These are phyloP conservation scores for Globisporangium barbulae DNA, from an alignment of 352 stramenopile species.

Conservation along the genomic window DNA sequence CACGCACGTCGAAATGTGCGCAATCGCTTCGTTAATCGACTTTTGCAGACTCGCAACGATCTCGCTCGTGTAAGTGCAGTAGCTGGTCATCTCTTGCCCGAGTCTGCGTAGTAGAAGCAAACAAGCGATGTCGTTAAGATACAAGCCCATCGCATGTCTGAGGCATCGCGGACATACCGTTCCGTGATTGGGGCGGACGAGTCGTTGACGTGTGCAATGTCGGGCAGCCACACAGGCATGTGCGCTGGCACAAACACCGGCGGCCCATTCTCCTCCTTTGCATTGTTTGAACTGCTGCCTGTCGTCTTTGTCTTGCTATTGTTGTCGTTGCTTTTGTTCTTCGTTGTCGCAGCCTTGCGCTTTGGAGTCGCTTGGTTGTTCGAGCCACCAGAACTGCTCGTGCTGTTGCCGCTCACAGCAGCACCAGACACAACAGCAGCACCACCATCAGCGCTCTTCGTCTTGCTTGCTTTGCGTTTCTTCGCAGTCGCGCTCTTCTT, in stretches of 20 bases:
- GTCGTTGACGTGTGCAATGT: constrained; percentile 31
- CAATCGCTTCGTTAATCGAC: constrained; percentile 72
- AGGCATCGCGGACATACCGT: constrained; percentile 14
- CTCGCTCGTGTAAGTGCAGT: constrained; percentile 59
- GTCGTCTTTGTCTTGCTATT: constrained; percentile 12
- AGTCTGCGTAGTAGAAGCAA: constrained; percentile 20
- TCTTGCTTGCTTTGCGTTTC: constrained; percentile 1
- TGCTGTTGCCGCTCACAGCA: neutral
- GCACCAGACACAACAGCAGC: neutral
- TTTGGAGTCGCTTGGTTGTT: constrained; percentile 9
- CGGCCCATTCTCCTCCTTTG: neutral
- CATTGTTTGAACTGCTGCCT: constrained; percentile 2
- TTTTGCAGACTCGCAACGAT: constrained; percentile 49
- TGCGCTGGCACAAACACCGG: constrained; percentile 7
- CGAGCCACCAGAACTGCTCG: neutral
- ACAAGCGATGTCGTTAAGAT: neutral
- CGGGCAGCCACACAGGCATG: constrained; percentile 31
- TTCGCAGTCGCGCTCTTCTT: neutral
- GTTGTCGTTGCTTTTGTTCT: constrained; percentile 11
- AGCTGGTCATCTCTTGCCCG: constrained; percentile 59
- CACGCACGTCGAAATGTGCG: constrained; percentile 59
- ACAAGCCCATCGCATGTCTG: neutral
- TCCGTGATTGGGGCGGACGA: constrained; percentile 30
- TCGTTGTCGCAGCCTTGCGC: constrained; percentile 8
- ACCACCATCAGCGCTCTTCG: neutral